Evolutionary conservation across 2,329 filamentous ascomycete genomes (phyloP).

Genomic region (Sordariomycetes sp.): DNA sequence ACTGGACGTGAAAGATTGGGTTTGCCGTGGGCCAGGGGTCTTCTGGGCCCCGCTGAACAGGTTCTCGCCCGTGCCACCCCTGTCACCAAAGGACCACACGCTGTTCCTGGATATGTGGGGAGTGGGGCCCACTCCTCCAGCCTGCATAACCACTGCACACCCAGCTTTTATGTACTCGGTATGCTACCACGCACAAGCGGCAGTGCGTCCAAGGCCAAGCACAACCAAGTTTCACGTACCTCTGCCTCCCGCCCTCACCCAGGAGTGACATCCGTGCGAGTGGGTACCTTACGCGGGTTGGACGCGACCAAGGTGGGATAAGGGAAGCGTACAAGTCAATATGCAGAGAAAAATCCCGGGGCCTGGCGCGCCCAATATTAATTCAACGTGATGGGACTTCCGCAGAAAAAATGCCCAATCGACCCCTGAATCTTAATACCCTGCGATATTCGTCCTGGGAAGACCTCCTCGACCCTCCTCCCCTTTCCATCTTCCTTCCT

Average conservation of each 20-base stretch:
- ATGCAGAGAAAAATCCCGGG: neutral
- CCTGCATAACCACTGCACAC: neutral
- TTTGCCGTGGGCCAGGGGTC: too few relatives aligned
- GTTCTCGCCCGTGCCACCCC: too few relatives aligned
- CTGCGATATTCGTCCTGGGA: neutral
- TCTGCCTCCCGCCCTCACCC: neutral
- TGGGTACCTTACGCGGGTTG: neutral
- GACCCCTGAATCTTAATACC: constrained; percentile 6
- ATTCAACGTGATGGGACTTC: constrained; percentile 5
- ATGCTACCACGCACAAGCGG: neutral
- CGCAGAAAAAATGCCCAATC: constrained; percentile 1
- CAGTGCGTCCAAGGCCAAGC: neutral
- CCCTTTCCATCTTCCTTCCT: neutral
- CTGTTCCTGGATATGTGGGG: neutral
- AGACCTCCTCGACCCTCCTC: neutral
- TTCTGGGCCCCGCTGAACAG: too few relatives aligned
- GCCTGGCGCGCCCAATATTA: constrained; percentile 1
- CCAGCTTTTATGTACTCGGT: too few relatives aligned
- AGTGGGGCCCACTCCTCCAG: neutral
- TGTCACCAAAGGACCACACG: neutral
- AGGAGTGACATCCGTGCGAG: neutral
- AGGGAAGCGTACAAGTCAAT: neutral
- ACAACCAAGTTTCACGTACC: neutral
- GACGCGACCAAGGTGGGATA: neutral
- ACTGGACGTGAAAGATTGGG: too few relatives aligned